Evolutionary conservation across 805 yeast genomes (phyloP), one percentile per base, ranked within the genome.

Genomic region (Metschnikowia arizonensis): DNA sequence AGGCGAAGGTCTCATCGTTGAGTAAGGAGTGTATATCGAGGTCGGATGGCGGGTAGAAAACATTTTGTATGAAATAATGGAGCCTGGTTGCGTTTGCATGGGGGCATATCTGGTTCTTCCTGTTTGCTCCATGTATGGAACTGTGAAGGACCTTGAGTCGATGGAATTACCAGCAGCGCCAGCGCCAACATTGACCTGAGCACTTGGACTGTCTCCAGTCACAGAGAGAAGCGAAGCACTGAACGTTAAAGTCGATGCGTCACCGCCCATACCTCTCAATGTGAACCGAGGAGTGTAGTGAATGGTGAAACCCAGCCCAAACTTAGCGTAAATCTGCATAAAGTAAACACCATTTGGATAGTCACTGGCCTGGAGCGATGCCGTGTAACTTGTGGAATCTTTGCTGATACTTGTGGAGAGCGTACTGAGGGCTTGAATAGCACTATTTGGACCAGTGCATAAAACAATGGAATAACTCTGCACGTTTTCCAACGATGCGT

Each of bases 21-120:
- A 55, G 65, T 73, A 88, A 55, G 77, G 78, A 8, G 66, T 55
- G 44, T 78, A 85, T 0, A 85, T 71, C 44, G 88, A 78, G 0
- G 95, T 78, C 14, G 91, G 81, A 61, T 65, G 82, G 52, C 79
- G 72, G 54, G 82, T 75, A 9, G 83, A 61, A 83, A 90, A 84
- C 3, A 82, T 65, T 8, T 83, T 73, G 31, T 72, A 78, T 0
- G 96, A 85, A 21, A 88, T 78, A 8, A 66, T 68, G 1, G 85
- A 58, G 3, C 83, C 86, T 5, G 99, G 97, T 65, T 88, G 96
- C 48, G 73, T 62, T 67, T 90, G 97, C 96, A 89, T 88, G 43
- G 97, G 97, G 1, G 98, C 97, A 63, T 67, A 87, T 56, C 90
- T 77, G 8, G 86, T 79, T 17, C 55, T 64, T 25, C 96, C 96